Evolutionary conservation across 2,329 filamentous ascomycete genomes (phyloP).

Genomic region (Verticillium nonalfalfae): DNA sequence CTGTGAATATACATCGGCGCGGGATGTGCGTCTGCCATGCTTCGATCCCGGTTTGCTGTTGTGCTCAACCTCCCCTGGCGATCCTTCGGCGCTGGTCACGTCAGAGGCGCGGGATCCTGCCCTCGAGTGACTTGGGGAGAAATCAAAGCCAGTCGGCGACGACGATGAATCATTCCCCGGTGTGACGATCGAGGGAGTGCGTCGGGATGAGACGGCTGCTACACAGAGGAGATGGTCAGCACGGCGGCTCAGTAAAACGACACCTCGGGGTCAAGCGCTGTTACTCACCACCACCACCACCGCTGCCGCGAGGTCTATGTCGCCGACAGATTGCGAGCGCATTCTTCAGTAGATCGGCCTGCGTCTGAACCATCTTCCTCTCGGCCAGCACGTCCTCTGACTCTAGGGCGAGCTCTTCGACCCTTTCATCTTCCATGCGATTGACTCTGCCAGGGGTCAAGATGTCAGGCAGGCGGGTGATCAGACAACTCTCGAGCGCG

Average conservation of each 20-base stretch:
- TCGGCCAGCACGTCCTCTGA: not conserved
- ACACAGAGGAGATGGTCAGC: not conserved
- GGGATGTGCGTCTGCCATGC: not conserved
- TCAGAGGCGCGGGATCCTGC: not conserved
- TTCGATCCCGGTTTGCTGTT: not conserved
- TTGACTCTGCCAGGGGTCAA: conserved; percentile 11
- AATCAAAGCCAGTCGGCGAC: not conserved
- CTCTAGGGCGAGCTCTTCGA: conserved; percentile 8
- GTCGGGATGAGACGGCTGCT: not conserved
- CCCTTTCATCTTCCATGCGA: conserved; percentile 4
- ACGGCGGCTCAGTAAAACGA: not conserved
- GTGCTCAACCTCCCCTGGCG: not conserved
- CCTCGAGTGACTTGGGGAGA: not conserved
- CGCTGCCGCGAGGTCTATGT: not conserved
- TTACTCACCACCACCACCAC: not conserved
- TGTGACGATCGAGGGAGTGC: not conserved
- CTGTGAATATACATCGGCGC: not conserved
- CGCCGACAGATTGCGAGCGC: not conserved
- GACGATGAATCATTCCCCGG: not conserved
- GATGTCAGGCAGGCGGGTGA: conserved; percentile 17
- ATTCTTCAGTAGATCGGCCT: not conserved
- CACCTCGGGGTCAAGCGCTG: not conserved
- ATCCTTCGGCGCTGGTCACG: not conserved
- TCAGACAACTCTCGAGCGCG: conserved; percentile 22
- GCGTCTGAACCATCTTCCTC: not conserved